Conservation (phyloP, 768 basidiomycete genomes). For the Obba rivulosa region DNA sequence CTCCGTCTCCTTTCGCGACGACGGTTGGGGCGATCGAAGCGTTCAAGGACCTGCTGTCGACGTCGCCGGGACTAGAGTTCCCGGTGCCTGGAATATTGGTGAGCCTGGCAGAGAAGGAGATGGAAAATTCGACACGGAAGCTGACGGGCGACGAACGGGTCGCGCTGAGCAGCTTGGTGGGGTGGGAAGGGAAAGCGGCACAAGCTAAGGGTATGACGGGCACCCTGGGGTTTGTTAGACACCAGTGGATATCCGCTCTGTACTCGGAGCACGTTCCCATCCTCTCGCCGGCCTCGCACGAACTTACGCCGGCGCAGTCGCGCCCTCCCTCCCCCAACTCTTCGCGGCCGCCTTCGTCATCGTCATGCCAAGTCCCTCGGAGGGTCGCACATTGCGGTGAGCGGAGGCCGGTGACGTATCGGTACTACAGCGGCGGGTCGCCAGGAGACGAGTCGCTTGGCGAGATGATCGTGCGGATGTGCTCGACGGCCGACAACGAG, state of each 20-base stretch:
- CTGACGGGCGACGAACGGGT: constrained; percentile 54
- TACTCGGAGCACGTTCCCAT: constrained; percentile 35
- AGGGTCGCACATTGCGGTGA: constrained; percentile 38
- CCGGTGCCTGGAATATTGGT: constrained; percentile 43
- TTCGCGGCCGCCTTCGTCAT: constrained; percentile 10
- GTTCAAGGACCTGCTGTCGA: constrained; percentile 39
- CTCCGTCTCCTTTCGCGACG: constrained; percentile 27
- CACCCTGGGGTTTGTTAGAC: constrained; percentile 46
- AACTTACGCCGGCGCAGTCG: constrained; percentile 12
- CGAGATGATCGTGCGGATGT: constrained; percentile 32
- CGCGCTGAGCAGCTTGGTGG: constrained; percentile 47
- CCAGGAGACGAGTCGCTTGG: constrained; percentile 34
- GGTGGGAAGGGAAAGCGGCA: constrained; percentile 50
- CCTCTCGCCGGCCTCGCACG: constrained; percentile 9
- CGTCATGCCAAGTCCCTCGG: constrained; percentile 10
- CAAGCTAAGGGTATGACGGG: constrained; percentile 41
- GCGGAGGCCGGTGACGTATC: constrained; percentile 42
- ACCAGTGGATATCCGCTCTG: constrained; percentile 52
- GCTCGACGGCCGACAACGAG: constrained; percentile 24
- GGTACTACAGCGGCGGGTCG: constrained; percentile 36
- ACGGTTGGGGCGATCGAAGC: constrained; percentile 38
- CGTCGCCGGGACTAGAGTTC: constrained; percentile 46
- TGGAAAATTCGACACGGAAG: constrained; percentile 28
- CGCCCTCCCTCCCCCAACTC: constrained; percentile 8
- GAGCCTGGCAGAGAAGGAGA: constrained; percentile 48